A percentile compares a stretch with the other conserved stretches of the same genome.
Evolutionary conservation across 1,284 basidiomycete species (phyloP).

Genomic region (Cutaneotrichosporon curvatum): DNA sequence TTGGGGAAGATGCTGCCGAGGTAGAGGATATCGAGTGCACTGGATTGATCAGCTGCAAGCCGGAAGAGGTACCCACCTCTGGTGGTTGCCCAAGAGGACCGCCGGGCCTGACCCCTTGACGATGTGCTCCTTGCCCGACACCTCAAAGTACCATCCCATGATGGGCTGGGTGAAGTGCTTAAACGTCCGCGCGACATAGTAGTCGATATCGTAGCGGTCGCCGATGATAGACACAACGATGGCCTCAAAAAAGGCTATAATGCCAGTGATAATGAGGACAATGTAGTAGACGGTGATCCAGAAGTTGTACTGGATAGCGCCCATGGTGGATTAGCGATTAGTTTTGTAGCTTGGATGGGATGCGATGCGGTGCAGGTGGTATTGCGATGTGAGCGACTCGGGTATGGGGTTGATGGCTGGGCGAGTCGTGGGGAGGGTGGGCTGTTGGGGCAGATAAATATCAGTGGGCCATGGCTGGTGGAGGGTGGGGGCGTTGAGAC

Average conservation of each 20-base stretch:
- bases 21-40: conserved; percentile 78
- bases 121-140: conserved; percentile 82
- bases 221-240: conserved; percentile 65
- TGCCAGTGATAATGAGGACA: conserved; percentile 64
- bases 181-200: conserved; percentile 77
- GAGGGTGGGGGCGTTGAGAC: background rate
- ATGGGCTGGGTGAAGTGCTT: conserved; percentile 63
- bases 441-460: background rate
- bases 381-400: conserved; percentile 2
- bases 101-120: conserved; percentile 51
- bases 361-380: background rate
- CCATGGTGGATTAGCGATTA: conserved; percentile 18
- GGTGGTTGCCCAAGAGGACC: conserved; percentile 86
- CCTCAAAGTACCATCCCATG: conserved; percentile 64
- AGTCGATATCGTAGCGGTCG: conserved; percentile 72
- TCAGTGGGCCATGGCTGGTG: background rate
- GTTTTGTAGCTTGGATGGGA: background rate
- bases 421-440: background rate
- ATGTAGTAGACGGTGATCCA: conserved; percentile 66
- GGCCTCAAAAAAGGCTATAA: conserved; percentile 66
- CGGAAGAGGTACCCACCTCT: conserved; percentile 50
- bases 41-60: conserved; percentile 15
- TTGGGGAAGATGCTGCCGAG: conserved; percentile 83
- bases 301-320: conserved; percentile 51
- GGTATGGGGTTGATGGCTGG: too few species aligned